Evolutionary conservation across 1,284 basidiomycete genomes (phyloP), one percentile per base, ranked within the genome.

Genomic region (Ceratobasidium sp.): DNA sequence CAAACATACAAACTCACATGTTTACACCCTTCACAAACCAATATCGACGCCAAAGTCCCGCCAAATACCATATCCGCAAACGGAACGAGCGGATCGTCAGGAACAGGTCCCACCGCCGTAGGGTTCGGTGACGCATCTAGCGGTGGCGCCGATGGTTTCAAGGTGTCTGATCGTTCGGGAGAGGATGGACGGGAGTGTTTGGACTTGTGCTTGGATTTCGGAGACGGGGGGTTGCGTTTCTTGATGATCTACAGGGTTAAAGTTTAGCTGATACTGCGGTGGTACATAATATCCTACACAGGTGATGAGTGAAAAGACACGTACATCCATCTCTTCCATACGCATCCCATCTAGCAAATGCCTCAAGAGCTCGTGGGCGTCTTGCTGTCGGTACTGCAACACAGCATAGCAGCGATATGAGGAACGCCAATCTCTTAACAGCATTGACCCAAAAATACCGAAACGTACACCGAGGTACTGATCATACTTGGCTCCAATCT

Each of bases 21-120:
- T 84, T 96, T 96, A 90, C 96, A 98, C 77, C 92, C 91, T 82
- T 96, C 95, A 84, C 96, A 98, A 3, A 98, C 94, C 66, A 98
- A 92, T 82, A 97, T 93, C 85, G 92, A 94, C 3, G 95, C 92
- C 57, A 98, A 88, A 80, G 91, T 90, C 5, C 96, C 96, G 70
- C 94, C 93, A 82, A 98, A 98, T 74, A 98, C 88, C 86, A 94
- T 93, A 84, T 97, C 96, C 10, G 94, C 90, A 80, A 97, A 94
- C 0, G 96, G 92, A 5, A 90, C 83, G 44, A 93, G 85, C 71
- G 87, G 85, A 50, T 91, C 87, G 23, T 87, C 86, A 46, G 62
- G 62, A 6, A 64, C 59, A 52, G 79, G 13, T 73, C 33, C 33
- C 33, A 71, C 23, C 67, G 78, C 17, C 54, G 23, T 13, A 44